Evolutionary conservation across 768 basidiomycete species (phyloP).

Genomic region (Rhodotorula babjevae): DNA sequence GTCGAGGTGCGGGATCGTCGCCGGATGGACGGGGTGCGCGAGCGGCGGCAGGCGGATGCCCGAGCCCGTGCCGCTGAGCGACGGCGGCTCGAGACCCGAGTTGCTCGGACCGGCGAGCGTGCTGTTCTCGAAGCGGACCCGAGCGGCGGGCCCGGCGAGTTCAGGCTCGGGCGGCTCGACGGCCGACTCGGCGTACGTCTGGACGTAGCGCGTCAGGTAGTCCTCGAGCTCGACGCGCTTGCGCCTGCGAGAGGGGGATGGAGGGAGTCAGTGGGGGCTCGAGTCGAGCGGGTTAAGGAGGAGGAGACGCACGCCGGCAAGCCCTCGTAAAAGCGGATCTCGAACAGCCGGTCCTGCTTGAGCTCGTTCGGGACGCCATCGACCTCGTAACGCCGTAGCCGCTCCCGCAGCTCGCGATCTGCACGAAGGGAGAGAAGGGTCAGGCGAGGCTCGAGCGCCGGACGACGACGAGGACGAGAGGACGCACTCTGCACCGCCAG

Average conservation of each 20-base stretch:
- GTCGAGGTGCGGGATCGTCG: not conserved
- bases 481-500: conserved; percentile 30
- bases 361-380: conserved; percentile 15
- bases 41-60: conserved; percentile 8
- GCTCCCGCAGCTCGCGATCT: conserved; percentile 27
- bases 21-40: not conserved
- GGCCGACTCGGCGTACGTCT: not conserved
- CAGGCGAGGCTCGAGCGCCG: not conserved
- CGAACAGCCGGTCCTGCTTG: conserved; percentile 31
- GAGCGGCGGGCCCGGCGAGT: not conserved
- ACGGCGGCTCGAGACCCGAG: conserved; percentile 29
- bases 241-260: not conserved
- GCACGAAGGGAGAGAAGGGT: not conserved
- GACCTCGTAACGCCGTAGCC: conserved; percentile 26
- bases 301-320: conserved; percentile 13
- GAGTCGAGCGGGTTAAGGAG: too few species aligned
- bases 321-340: conserved; percentile 31
- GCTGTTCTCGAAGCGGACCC: not conserved
- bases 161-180: not conserved
- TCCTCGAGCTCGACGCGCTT: conserved; percentile 23
- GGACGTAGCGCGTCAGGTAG: conserved; percentile 27
- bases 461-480: not conserved
- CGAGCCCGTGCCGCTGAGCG: conserved; percentile 20
- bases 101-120: conserved; percentile 24
- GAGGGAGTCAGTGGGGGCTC: not conserved